Evolutionary conservation across 2,329 filamentous ascomycete genomes (phyloP).

Genomic region (Colletotrichum australisinense): DNA sequence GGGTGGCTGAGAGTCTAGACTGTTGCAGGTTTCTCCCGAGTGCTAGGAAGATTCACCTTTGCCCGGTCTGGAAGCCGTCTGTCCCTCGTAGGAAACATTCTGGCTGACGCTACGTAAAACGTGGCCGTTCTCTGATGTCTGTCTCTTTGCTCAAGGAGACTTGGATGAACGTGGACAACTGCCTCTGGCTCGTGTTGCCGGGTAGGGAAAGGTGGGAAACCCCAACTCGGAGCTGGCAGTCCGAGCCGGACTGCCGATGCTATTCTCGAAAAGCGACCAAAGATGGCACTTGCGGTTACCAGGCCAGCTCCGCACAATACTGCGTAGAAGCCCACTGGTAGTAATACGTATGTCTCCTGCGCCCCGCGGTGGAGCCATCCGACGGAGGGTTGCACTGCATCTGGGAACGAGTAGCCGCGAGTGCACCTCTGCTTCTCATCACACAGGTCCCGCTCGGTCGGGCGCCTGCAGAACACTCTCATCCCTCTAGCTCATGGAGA

Average conservation of each 20-base stretch:
- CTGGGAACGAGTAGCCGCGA: neutral
- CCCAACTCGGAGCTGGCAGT: neutral
- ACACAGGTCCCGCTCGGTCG: constrained; percentile 6
- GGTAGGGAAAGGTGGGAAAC: neutral
- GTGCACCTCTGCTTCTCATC: constrained; percentile 9
- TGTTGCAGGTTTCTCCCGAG: neutral
- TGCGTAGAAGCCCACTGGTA: neutral
- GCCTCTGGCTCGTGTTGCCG: neutral
- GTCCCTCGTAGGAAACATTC: constrained; percentile 1
- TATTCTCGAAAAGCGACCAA: constrained; percentile 7
- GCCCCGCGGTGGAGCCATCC: constrained; percentile 5
- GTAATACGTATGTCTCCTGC: neutral
- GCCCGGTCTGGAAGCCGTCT: constrained; percentile 8
- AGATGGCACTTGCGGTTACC: neutral
- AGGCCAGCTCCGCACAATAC: constrained; percentile 3
- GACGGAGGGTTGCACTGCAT: constrained; percentile 23
- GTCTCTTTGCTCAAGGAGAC: neutral
- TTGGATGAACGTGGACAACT: neutral
- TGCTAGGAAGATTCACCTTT: neutral
- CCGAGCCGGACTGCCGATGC: neutral
- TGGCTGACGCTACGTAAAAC: neutral
- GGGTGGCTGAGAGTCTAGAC: constrained; percentile 15
- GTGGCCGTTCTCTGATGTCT: constrained; percentile 13
- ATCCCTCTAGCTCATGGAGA: neutral
- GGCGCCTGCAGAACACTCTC: neutral